A percentile compares a stretch with the other conserved stretches of the same genome.
phyloP scores from a whole-genome alignment of 441 rosid species.

The Pelargonium myrrhifolium region DNA sequence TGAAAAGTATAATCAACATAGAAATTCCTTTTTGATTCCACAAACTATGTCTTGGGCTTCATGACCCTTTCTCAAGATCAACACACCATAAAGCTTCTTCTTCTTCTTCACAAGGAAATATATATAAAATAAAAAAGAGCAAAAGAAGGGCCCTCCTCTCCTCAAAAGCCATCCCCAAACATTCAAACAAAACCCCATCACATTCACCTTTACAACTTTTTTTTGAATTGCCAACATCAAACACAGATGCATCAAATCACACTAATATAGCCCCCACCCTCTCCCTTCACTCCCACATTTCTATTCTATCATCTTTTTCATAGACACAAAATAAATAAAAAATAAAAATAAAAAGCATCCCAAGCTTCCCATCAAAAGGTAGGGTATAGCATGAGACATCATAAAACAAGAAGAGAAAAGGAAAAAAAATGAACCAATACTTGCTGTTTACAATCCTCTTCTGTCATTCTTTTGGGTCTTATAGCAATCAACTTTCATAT shows the following conservation, averaged over 20 bases:
- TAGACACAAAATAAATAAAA: conserved; percentile 12
- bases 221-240: conserved; percentile 27
- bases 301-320: conserved; percentile 22
- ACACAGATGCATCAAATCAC: conserved; percentile 38
- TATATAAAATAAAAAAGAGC: not conserved
- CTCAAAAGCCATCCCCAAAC: conserved; percentile 25
- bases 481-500: conserved; percentile 7
- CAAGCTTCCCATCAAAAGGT: conserved; percentile 39
- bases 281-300: conserved; percentile 13
- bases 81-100: conserved; percentile 18
- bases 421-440: not conserved
- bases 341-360: conserved; percentile 23
- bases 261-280: conserved; percentile 16
- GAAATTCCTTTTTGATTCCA: conserved; percentile 7
- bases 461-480: conserved; percentile 1
- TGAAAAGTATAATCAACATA: conserved; percentile 12
- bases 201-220: conserved; percentile 24
- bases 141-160: conserved; percentile 13
- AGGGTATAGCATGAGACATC: conserved; percentile 30
- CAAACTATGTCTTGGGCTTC: conserved; percentile 5
- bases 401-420: conserved; percentile 20
- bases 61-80: conserved; percentile 12
- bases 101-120: conserved; percentile 14
- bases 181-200: conserved; percentile 41
- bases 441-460: conserved; percentile 18